Percentiles rank a stretch among this genome's conserved stretches.
phyloP scores from a whole-genome alignment of 2,329 filamentous ascomycete species.

The Aspergillus tanneri region DNA sequence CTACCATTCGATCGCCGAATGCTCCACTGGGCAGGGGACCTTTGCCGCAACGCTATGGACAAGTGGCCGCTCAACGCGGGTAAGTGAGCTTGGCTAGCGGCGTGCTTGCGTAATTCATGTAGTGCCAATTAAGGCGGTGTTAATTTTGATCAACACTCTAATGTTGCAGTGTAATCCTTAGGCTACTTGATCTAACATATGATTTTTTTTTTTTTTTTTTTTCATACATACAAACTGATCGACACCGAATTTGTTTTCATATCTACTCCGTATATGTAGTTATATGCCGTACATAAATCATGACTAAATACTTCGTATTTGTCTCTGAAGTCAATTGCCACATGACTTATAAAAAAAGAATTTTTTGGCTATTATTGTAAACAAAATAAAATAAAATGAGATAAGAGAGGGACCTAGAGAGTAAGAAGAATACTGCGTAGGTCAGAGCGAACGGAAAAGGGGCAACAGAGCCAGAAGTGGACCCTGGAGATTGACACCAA shows the following conservation, averaged over 20 bases:
- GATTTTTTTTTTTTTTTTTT: background rate
- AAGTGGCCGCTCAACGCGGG: constrained; percentile 33
- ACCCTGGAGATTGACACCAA: constrained; percentile 19
- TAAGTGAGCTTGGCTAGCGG: constrained; percentile 31
- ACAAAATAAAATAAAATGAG: constrained; percentile 2
- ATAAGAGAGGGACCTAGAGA: background rate
- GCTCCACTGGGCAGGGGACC: constrained; percentile 41
- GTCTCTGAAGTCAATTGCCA: too few species aligned
- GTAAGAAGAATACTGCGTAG: constrained; percentile 2
- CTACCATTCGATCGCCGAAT: constrained; percentile 37
- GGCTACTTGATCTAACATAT: too few species aligned
- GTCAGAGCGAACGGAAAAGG: constrained; percentile 19
- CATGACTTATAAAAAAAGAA: too few species aligned
- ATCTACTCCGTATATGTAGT: background rate
- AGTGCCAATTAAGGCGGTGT: constrained; percentile 22
- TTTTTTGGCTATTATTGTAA: background rate
- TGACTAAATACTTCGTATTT: background rate
- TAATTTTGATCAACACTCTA: constrained; percentile 37
- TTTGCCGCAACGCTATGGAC: constrained; percentile 30
- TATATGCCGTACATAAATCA: background rate
- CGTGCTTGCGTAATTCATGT: constrained; percentile 40
- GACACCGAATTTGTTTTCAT: background rate
- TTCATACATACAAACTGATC: background rate
- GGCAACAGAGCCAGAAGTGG: constrained; percentile 17
- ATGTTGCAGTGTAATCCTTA: background rate